Percentiles rank a stretch among this genome's conserved stretches.
phyloP scores from a whole-genome alignment of 78 protist species.

The Isochrysis galbana region DNA sequence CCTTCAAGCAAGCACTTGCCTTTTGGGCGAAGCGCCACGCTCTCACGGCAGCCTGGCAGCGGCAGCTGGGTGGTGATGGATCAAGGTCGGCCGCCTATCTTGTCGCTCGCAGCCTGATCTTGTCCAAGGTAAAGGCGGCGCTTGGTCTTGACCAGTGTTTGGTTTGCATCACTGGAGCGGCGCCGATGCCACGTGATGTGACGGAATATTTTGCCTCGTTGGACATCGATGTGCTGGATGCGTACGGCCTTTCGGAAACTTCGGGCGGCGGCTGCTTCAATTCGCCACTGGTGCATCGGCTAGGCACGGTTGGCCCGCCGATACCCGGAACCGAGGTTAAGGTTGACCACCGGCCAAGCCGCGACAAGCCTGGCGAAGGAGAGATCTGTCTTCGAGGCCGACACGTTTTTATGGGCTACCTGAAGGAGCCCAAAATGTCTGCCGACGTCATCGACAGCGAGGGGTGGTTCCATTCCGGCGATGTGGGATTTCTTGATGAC shows the following conservation, averaged over 20 bases:
- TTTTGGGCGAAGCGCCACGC: conserved; percentile 8
- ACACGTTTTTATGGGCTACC: conserved; percentile 21
- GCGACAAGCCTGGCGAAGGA: conserved; percentile 10
- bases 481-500: conserved; percentile 67
- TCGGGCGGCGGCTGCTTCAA: not conserved
- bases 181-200: conserved; percentile 69
- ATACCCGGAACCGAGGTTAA: conserved; percentile 54
- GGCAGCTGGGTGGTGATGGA: conserved; percentile 41
- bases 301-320: not conserved
- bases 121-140: conserved; percentile 53
- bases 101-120: conserved; percentile 55
- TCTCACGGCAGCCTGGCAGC: not conserved
- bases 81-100: conserved; percentile 22
- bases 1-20: not conserved
- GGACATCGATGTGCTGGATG: conserved; percentile 71
- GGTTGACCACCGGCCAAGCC: not conserved
- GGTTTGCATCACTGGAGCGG: conserved; percentile 64
- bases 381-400: conserved; percentile 37
- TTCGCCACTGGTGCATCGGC: not conserved
- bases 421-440: conserved; percentile 37
- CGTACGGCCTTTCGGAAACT: conserved; percentile 80
- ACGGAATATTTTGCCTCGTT: conserved; percentile 67
- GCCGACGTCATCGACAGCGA: conserved; percentile 69
- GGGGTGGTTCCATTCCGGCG: conserved; percentile 88
- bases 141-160: conserved; percentile 71